These are phyloP conservation scores for Crithidia brevicula DNA, from an alignment of 208 protist genomes.

Conservation along the genomic window DNA sequence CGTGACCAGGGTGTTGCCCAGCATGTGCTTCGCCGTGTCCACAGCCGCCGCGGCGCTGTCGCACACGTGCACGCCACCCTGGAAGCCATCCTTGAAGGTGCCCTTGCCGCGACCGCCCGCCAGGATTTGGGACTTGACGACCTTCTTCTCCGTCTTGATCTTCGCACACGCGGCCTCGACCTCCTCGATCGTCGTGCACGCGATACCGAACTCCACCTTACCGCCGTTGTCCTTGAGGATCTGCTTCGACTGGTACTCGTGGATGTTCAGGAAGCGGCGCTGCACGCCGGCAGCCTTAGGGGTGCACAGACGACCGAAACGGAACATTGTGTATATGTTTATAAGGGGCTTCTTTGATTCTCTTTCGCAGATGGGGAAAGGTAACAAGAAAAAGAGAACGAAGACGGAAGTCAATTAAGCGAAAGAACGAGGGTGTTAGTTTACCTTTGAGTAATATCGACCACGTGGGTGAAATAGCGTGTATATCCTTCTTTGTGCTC, in stretches of 20 bases:
- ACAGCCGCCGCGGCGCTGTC: constrained; percentile 85
- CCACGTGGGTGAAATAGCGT: constrained; percentile 1
- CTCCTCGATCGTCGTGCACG: constrained; percentile 85
- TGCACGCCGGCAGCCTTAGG: constrained; percentile 62
- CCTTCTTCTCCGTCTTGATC: constrained; percentile 92
- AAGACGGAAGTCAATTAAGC: constrained; percentile 6
- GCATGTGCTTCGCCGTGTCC: constrained; percentile 95
- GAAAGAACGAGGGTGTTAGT: not conserved
- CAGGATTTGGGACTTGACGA: constrained; percentile 99
- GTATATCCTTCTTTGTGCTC: constrained; percentile 13
- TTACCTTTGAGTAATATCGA: constrained; percentile 10
- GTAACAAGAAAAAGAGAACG: constrained; percentile 8
- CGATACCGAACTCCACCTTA: constrained; percentile 92
- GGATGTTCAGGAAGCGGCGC: constrained; percentile 91
- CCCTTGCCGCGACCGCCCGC: constrained; percentile 99
- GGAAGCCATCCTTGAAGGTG: constrained; percentile 97
- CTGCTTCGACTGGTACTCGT: constrained; percentile 94
- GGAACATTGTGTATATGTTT: constrained; percentile 55
- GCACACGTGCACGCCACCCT: constrained; percentile 93
- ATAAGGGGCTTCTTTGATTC: not conserved
- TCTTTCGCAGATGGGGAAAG: constrained; percentile 10
- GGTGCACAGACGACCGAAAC: constrained; percentile 68
- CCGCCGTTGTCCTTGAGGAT: constrained; percentile 90
- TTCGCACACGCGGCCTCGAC: constrained; percentile 89
- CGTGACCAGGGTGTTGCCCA: constrained; percentile 98